phyloP scores from a whole-genome alignment of 176 grass and related monocot species.

The Ensete glaucum region DNA sequence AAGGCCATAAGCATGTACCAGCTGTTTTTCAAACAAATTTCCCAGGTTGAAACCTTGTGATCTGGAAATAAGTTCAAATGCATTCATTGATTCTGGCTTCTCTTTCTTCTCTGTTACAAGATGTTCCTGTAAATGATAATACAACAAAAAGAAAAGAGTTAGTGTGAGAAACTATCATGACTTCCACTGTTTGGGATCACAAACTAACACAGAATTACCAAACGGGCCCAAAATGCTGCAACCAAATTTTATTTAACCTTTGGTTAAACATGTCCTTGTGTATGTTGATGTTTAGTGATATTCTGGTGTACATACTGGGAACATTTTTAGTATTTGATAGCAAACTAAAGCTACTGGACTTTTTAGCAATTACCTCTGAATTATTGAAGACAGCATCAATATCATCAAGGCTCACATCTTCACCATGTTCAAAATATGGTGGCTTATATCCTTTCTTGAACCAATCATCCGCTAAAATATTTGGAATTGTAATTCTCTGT shows the following conservation, averaged over 20 bases:
- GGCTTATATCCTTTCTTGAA: conserved; percentile 87
- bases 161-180: background rate
- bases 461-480: conserved; percentile 94
- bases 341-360: background rate
- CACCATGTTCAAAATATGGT: conserved; percentile 62
- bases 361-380: conserved; percentile 48
- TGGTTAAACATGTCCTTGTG: no score
- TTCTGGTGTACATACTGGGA: no score
- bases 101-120: conserved; percentile 84
- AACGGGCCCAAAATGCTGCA: no score
- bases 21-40: conserved; percentile 93
- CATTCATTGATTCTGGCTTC: conserved; percentile 94
- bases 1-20: conserved; percentile 29
- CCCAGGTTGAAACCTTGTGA: conserved; percentile 97
- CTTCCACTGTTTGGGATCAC: background rate
- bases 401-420: conserved; percentile 78
- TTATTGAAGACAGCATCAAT: conserved; percentile 78
- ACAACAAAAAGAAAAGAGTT: background rate
- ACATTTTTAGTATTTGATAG: background rate
- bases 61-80: conserved; percentile 96
- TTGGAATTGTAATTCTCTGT: conserved; percentile 78
- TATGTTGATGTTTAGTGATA: no score
- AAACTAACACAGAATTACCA: background rate
- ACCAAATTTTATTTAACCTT: no score
- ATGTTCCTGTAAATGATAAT: conserved; percentile 38